Conservation (phyloP, 192 early-diverging fungal genomes). For the Coemansia sp. region DNA sequence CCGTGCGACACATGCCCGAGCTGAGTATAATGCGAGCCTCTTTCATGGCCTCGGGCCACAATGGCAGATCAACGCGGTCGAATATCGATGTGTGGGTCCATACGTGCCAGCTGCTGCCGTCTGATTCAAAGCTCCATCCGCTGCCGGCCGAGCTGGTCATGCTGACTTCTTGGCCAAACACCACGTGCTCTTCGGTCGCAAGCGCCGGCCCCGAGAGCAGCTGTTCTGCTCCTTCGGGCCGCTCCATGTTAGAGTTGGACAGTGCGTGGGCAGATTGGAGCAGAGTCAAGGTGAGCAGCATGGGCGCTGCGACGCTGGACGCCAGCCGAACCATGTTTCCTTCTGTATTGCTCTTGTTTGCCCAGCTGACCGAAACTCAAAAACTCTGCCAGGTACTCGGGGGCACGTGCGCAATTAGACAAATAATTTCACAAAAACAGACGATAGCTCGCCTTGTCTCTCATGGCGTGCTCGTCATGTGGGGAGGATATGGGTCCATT, state of each 20-base stretch:
- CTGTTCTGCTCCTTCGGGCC: constrained; percentile 5
- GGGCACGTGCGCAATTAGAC: neutral
- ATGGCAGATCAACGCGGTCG: constrained; percentile 39
- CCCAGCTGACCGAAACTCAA: neutral
- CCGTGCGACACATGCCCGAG: constrained; percentile 36
- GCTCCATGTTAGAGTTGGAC: constrained; percentile 38
- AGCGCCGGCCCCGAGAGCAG: neutral
- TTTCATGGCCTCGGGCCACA: constrained; percentile 38
- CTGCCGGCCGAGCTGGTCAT: constrained; percentile 9
- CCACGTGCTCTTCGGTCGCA: constrained; percentile 35
- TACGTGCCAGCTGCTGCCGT: constrained; percentile 40
- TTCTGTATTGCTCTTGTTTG: neutral
- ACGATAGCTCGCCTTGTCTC: neutral
- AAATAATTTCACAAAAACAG: neutral
- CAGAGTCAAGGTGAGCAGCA: neutral
- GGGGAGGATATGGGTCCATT: neutral
- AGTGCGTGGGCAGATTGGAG: constrained; percentile 4
- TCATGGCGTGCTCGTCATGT: neutral
- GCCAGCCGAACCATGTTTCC: neutral
- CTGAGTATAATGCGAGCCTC: constrained; percentile 39
- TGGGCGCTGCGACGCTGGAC: neutral
- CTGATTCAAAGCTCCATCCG: constrained; percentile 31
- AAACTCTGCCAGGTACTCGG: neutral
- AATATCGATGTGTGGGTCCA: constrained; percentile 36
- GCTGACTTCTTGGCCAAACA: constrained; percentile 36